Evolutionary conservation across 371 early-diverging fungal genomes (phyloP).

Genomic region (Actinomortierella wolfii): DNA sequence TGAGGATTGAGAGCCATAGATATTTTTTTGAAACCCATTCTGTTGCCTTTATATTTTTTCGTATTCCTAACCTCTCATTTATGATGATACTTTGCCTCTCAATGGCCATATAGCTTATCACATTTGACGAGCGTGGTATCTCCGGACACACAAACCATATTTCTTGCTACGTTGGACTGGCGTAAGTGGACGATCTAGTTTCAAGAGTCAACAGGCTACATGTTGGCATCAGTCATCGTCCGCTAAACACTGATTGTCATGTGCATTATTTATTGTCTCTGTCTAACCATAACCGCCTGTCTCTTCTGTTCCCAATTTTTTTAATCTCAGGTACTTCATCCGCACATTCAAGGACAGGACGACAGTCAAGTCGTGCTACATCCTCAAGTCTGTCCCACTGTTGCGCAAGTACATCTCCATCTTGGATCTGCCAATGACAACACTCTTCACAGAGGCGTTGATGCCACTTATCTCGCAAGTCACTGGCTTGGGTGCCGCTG

Average conservation of each 20-base stretch:
- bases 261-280: no score
- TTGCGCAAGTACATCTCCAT: constrained; percentile 81
- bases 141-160: constrained; percentile 96
- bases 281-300: no score
- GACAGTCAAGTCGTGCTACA: constrained; percentile 53
- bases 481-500: constrained; percentile 14
- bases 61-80: no score
- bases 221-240: no score
- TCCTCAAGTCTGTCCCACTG: constrained; percentile 64
- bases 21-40: constrained; percentile 4
- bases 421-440: constrained; percentile 54
- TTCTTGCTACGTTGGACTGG: constrained; percentile 78
- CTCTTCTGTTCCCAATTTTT: no score
- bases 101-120: constrained; percentile 83
- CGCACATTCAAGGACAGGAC: constrained; percentile 42
- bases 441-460: constrained; percentile 27
- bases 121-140: constrained; percentile 94
- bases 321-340: constrained; percentile 30
- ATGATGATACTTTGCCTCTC: no score
- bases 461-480: constrained; percentile 24
- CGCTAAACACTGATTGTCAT: no score
- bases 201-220: no score
- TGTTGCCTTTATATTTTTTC: background rate
- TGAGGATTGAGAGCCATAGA: constrained; percentile 36
- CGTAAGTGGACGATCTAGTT: constrained; percentile 50